Conservation (phyloP, 331 rosid genomes). For the Telfairia occidentalis region DNA sequence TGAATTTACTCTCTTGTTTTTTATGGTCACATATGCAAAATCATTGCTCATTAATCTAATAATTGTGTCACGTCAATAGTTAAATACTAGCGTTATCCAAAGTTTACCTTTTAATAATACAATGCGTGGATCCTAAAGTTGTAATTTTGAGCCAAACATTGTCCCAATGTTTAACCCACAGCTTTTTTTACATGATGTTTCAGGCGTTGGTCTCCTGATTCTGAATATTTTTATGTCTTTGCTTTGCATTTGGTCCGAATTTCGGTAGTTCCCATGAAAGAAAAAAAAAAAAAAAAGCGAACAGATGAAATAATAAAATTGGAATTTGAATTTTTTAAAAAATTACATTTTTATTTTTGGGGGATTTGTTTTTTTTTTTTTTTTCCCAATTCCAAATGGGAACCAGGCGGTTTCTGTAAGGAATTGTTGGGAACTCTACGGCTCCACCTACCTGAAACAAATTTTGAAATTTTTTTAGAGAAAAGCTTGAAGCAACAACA, state of each 20-base stretch:
- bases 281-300: background rate
- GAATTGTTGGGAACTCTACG: slow-evolving; percentile 17
- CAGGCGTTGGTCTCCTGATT: background rate
- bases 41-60: no score
- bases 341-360: background rate
- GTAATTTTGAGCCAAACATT: background rate
- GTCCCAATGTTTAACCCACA: background rate
- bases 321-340: background rate
- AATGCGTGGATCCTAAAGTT: background rate
- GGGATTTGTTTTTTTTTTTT: background rate
- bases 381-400: slow-evolving; percentile 6
- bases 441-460: slow-evolving; percentile 40
- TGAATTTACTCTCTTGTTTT: no score
- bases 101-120: no score
- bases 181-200: slow-evolving; percentile 1
- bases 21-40: no score
- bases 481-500: slow-evolving; percentile 9
- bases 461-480: background rate
- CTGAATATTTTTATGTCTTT: background rate
- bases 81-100: no score
- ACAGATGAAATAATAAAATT: background rate
- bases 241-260: background rate
- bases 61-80: no score
- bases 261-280: background rate
- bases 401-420: slow-evolving; percentile 46